These are phyloP conservation scores for Ephemerocybe angulata DNA, from an alignment of 768 basidiomycete genomes.

Conservation along the genomic window DNA sequence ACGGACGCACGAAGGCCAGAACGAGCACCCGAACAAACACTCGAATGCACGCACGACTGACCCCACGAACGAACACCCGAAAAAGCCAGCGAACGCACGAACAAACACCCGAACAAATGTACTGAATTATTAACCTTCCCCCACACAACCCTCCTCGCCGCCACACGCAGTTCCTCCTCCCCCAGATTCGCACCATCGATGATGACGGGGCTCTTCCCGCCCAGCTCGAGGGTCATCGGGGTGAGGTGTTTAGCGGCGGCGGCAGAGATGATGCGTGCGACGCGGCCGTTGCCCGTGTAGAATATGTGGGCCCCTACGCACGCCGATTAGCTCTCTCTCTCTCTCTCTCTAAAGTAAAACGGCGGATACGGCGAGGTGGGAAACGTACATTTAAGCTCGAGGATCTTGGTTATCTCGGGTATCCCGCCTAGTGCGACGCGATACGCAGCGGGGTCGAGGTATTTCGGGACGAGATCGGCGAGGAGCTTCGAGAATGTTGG, in stretches of 20 bases:
- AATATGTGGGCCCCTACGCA: slow-evolving; percentile 36
- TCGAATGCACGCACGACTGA: no score
- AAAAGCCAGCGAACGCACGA: no score
- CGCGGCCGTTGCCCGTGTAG: no score
- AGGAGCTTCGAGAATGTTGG: slow-evolving; percentile 49
- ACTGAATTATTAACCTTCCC: no score
- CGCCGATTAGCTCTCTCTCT: no score
- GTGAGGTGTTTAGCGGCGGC: slow-evolving; percentile 55
- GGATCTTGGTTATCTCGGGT: slow-evolving; percentile 51
- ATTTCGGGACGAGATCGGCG: slow-evolving; percentile 49
- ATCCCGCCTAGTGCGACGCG: slow-evolving; percentile 57
- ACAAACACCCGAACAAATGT: no score
- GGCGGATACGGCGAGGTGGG: not conserved
- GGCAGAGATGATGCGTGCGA: no score
- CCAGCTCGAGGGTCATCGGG: slow-evolving; percentile 54
- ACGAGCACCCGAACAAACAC: no score
- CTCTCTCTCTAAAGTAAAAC: not conserved
- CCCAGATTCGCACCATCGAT: slow-evolving; percentile 25
- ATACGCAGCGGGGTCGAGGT: slow-evolving; percentile 47
- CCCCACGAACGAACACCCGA: no score
- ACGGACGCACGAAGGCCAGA: no score
- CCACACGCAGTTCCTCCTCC: no score
- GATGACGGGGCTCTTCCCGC: slow-evolving; percentile 48
- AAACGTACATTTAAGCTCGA: slow-evolving; percentile 42
- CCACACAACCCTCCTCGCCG: no score